phyloP scores from a whole-genome alignment of 352 stramenopile genomes.

The Phytopythium mirpurense region DNA sequence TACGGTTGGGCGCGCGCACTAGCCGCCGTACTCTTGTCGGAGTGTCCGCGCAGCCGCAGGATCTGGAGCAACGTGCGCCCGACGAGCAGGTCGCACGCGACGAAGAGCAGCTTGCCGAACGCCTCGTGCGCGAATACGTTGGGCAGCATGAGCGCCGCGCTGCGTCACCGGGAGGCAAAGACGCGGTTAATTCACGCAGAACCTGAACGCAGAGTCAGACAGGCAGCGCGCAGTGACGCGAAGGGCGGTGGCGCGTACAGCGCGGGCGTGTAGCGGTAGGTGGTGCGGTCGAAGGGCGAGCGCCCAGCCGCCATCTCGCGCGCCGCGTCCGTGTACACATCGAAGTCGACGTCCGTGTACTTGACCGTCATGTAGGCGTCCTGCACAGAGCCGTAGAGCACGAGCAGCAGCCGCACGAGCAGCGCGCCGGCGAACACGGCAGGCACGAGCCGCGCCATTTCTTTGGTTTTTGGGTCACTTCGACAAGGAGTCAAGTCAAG shows the following conservation, averaged over 20 bases:
- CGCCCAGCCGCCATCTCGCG: slow-evolving; percentile 79
- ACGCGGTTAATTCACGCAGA: slow-evolving; percentile 1
- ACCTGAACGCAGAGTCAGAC: no score
- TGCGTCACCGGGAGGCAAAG: slow-evolving; percentile 11
- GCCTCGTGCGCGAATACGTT: slow-evolving; percentile 72
- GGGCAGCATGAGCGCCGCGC: slow-evolving; percentile 64
- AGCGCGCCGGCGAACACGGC: slow-evolving; percentile 48
- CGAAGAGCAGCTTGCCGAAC: slow-evolving; percentile 96
- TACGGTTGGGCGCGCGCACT: neutral
- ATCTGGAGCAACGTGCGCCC: slow-evolving; percentile 89
- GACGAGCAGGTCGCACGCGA: slow-evolving; percentile 90
- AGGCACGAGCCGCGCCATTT: slow-evolving; percentile 16
- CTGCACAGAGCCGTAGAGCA: slow-evolving; percentile 74
- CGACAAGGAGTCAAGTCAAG: no score
- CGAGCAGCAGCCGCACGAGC: slow-evolving; percentile 48
- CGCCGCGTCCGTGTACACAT: slow-evolving; percentile 97
- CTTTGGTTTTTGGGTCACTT: neutral
- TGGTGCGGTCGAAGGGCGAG: slow-evolving; percentile 95
- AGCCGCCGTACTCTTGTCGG: slow-evolving; percentile 31
- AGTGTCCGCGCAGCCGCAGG: slow-evolving; percentile 56
- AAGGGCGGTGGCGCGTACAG: slow-evolving; percentile 53
- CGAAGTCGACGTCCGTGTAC: slow-evolving; percentile 99
- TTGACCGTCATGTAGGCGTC: slow-evolving; percentile 79
- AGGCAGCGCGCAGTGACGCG: neutral
- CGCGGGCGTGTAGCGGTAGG: slow-evolving; percentile 98